phyloP scores from a whole-genome alignment of 495 filamentous ascomycete species.

The Amorphotheca resinae region DNA sequence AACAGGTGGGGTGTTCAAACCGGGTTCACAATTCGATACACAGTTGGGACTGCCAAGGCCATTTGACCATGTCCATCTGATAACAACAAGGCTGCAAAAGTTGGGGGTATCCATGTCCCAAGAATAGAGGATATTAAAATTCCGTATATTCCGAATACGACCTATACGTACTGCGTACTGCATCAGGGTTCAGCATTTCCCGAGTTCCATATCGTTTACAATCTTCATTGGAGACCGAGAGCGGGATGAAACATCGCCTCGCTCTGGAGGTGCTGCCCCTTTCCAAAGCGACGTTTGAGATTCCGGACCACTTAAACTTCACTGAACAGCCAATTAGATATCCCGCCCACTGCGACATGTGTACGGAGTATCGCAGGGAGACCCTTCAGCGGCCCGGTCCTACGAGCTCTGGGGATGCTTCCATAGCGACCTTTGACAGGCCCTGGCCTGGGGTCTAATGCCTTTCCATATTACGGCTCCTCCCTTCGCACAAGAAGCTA shows the following conservation, averaged over 20 bases:
- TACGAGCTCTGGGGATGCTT: not conserved
- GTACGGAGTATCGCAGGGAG: slow-evolving; percentile 1
- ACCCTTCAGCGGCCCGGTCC: slow-evolving; percentile 10
- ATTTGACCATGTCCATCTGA: slow-evolving; percentile 5
- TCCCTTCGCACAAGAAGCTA: not conserved
- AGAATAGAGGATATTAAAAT: slow-evolving; percentile 9
- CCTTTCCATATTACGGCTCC: slow-evolving; percentile 1
- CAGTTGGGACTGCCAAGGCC: not conserved
- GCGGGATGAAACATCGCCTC: slow-evolving; percentile 19
- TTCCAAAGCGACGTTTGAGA: slow-evolving; percentile 3
- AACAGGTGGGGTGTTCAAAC: not conserved
- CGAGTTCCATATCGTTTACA: too few relatives aligned
- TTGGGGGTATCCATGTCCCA: not conserved
- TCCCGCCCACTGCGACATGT: slow-evolving; percentile 10
- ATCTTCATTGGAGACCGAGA: slow-evolving; percentile 12
- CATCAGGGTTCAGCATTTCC: too few relatives aligned
- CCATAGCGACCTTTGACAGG: not conserved
- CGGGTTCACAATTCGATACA: slow-evolving; percentile 4
- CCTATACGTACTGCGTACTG: too few relatives aligned
- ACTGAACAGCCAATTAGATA: slow-evolving; percentile 1
- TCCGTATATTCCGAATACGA: too few relatives aligned
- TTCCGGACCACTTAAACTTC: not conserved
- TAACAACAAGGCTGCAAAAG: not conserved
- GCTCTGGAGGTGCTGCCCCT: slow-evolving; percentile 3
- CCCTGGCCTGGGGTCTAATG: slow-evolving; percentile 12